Percentiles rank a stretch among this genome's conserved stretches.
Evolutionary conservation across 2,329 filamentous ascomycete species (phyloP).

Genomic region (Claviceps sp.): DNA sequence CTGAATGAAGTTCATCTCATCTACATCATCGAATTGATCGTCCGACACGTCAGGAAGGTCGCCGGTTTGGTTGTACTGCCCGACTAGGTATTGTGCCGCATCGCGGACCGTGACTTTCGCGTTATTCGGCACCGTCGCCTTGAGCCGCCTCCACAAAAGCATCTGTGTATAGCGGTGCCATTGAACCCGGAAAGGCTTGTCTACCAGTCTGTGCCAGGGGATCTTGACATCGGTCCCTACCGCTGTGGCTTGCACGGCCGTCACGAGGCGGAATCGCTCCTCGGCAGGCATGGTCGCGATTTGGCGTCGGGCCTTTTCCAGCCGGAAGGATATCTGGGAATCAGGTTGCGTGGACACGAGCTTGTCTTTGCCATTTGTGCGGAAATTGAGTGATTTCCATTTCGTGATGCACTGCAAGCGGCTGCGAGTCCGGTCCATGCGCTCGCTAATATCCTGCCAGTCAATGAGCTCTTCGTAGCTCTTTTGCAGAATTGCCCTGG

Average conservation of each 20-base stretch:
- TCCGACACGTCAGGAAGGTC: conserved; percentile 20
- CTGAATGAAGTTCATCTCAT: conserved; percentile 20
- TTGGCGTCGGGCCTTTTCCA: conserved; percentile 29
- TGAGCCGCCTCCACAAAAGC: conserved; percentile 27
- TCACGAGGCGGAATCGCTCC: conserved; percentile 31
- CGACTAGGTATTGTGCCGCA: conserved; percentile 21
- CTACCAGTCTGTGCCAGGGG: conserved; percentile 32
- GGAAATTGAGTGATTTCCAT: conserved; percentile 39
- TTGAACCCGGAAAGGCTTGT: conserved; percentile 25
- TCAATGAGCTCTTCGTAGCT: conserved; percentile 43
- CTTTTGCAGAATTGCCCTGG: conserved; percentile 20
- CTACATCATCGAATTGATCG: conserved; percentile 16
- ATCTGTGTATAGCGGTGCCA: conserved; percentile 25
- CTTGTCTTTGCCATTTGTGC: conserved; percentile 20
- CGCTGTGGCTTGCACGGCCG: conserved; percentile 27
- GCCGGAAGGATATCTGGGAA: conserved; percentile 25
- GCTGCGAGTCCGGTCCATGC: conserved; percentile 48
- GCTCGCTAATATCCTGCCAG: conserved; percentile 50
- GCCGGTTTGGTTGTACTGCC: conserved; percentile 20
- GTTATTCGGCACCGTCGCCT: conserved; percentile 19
- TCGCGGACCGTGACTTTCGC: conserved; percentile 20
- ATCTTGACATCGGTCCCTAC: conserved; percentile 32
- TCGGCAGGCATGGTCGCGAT: conserved; percentile 27
- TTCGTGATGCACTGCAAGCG: conserved; percentile 56
- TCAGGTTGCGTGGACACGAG: conserved; percentile 19